Percentiles rank a stretch among this genome's conserved stretches.
These are phyloP conservation scores for Clarireedia paspali DNA, from an alignment of 2,329 filamentous ascomycete genomes.

Conservation along the genomic window DNA sequence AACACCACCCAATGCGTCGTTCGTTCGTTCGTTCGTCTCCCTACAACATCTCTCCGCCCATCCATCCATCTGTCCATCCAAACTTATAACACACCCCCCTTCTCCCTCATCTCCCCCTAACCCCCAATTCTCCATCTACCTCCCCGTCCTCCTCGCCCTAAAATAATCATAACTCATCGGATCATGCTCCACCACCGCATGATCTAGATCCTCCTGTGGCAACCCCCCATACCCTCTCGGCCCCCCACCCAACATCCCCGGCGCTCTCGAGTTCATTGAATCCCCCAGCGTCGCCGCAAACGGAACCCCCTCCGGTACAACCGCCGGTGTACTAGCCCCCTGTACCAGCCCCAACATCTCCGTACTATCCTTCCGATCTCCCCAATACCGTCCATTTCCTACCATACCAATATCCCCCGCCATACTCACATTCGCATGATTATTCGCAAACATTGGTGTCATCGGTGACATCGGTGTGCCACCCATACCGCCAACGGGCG, in stretches of 20 bases:
- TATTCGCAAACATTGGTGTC: too few species aligned
- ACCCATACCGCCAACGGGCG: conserved; percentile 2
- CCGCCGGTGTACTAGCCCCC: background rate
- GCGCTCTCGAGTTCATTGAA: conserved; percentile 30
- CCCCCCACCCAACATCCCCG: conserved; percentile 49
- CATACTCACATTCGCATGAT: too few species aligned
- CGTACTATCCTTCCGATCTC: background rate
- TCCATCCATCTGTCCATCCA: background rate
- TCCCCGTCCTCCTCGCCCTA: conserved; percentile 16
- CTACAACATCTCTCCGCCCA: too few species aligned
- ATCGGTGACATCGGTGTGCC: background rate
- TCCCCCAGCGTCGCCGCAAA: background rate
- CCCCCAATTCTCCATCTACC: background rate
- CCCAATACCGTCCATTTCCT: background rate
- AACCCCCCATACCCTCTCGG: conserved; percentile 52
- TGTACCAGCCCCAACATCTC: background rate
- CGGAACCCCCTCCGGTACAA: background rate
- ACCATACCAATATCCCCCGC: conserved; percentile 1
- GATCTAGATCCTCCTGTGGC: conserved; percentile 37
- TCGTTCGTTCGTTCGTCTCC: too few species aligned
- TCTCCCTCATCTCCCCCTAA: too few species aligned
- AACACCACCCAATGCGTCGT: too few species aligned
- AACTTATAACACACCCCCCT: background rate
- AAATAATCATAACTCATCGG: conserved; percentile 29
- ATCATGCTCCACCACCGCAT: conserved; percentile 21